Evolutionary conservation across 305 asterid genomes (phyloP).

Genomic region (Rubia peregrina): DNA sequence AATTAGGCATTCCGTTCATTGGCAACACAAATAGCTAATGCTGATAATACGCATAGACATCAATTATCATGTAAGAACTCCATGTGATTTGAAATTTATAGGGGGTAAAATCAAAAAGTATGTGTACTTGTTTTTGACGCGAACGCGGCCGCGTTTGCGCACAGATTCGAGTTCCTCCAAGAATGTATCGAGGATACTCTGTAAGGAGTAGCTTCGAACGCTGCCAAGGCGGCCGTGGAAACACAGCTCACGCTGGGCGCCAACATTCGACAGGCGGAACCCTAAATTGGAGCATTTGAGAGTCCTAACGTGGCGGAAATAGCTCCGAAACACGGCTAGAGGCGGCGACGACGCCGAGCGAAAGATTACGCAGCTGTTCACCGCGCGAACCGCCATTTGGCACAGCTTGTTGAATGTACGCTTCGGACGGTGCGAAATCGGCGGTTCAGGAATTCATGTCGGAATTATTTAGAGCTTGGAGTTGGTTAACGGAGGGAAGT

Average conservation of each 20-base stretch:
- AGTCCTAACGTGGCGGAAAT: too few species aligned
- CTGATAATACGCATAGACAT: not conserved
- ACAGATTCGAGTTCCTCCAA: constrained; percentile 44
- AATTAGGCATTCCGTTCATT: not conserved
- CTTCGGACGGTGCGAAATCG: not conserved
- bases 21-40: not conserved
- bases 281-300: too few species aligned
- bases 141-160: constrained; percentile 44
- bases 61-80: not conserved
- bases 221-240: not conserved
- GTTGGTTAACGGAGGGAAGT: not conserved
- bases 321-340: constrained; percentile 1
- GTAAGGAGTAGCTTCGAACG: constrained; percentile 51
- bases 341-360: constrained; percentile 69
- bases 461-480: not conserved
- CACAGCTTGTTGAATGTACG: not conserved
- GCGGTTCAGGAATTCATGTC: constrained; percentile 2
- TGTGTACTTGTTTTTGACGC: constrained; percentile 59
- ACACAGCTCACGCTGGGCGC: too few species aligned
- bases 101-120: not conserved
- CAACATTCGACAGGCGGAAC: too few species aligned
- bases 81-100: not conserved
- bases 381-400: constrained; percentile 62
- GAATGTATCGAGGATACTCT: constrained; percentile 50
- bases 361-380: constrained; percentile 49